Conservation (phyloP, 257 asterid species). For the Cordia subcordata region DNA sequence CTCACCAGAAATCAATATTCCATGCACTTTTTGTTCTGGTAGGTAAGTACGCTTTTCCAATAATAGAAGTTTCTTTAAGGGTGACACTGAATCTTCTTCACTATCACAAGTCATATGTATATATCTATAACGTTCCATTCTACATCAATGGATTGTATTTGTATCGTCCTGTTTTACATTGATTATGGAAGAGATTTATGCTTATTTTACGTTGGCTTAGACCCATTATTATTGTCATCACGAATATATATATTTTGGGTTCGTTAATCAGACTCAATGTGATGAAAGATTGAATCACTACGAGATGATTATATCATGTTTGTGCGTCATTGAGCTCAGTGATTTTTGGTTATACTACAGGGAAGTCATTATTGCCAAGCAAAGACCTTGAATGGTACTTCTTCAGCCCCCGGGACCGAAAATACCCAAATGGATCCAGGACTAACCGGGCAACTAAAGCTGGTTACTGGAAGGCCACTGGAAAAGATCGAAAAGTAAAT, state of each 20-base stretch:
- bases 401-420: slow-evolving; percentile 92
- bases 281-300: too few species aligned
- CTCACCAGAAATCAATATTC: background rate
- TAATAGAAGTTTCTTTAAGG: background rate
- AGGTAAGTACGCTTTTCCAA: background rate
- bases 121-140: too few species aligned
- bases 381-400: slow-evolving; percentile 98
- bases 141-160: too few species aligned
- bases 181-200: too few species aligned
- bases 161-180: too few species aligned
- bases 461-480: slow-evolving; percentile 99
- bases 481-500: slow-evolving; percentile 86
- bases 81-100: too few species aligned
- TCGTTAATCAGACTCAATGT: too few species aligned
- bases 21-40: background rate
- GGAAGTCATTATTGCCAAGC: slow-evolving; percentile 90
- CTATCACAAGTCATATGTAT: too few species aligned
- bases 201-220: too few species aligned
- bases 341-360: slow-evolving; percentile 24
- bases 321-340: background rate
- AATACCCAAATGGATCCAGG: slow-evolving; percentile 94
- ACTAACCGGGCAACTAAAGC: slow-evolving; percentile 93
- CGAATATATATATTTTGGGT: too few species aligned
- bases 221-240: too few species aligned
- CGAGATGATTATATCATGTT: background rate